These are phyloP conservation scores for Penicillium manginii DNA, from an alignment of 495 filamentous ascomycete genomes.

Conservation along the genomic window DNA sequence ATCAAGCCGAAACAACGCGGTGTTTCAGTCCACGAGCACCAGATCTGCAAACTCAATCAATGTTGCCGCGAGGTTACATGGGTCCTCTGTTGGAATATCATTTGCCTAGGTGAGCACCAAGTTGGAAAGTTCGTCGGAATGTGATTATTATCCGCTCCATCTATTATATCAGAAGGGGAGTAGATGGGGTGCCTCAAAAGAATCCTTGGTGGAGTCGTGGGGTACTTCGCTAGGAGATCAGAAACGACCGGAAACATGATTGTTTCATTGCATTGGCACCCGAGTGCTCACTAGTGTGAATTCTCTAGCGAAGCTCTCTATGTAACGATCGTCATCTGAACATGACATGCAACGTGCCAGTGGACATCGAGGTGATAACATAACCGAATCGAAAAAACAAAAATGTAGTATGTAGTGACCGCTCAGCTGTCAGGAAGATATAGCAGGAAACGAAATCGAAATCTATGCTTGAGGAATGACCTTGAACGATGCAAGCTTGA, in stretches of 20 bases:
- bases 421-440: constrained; percentile 15
- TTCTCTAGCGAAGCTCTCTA: not conserved
- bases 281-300: not conserved
- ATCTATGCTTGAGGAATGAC: constrained; percentile 20
- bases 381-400: not conserved
- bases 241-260: too few relatives aligned
- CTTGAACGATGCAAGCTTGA: not conserved
- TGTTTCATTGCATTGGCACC: too few relatives aligned
- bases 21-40: constrained; percentile 9
- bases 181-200: not conserved
- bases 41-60: constrained; percentile 21
- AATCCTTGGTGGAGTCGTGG: not conserved
- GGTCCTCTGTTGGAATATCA: not conserved
- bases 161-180: not conserved
- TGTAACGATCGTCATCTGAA: not conserved
- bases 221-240: not conserved
- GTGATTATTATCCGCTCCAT: not conserved
- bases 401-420: constrained; percentile 19
- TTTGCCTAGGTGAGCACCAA: not conserved
- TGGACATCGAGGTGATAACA: not conserved
- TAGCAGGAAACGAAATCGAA: constrained; percentile 9
- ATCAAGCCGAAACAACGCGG: constrained; percentile 19
- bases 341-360: not conserved
- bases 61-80: constrained; percentile 13
- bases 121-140: constrained; percentile 3